These are phyloP conservation scores for Phaffomyces thermotolerans DNA, from an alignment of 805 yeast genomes.

Conservation along the genomic window DNA sequence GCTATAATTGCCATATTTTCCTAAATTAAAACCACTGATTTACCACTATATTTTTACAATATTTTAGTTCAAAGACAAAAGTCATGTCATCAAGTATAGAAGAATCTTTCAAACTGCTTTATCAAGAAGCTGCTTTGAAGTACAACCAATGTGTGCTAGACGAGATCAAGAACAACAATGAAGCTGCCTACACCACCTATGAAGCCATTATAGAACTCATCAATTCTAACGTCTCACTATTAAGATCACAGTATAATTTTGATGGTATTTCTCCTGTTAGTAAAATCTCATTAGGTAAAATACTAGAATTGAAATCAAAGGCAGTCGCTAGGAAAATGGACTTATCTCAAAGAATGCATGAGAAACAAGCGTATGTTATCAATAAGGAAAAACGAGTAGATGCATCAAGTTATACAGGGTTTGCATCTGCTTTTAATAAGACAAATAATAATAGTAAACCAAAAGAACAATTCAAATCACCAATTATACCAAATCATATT, in stretches of 20 bases:
- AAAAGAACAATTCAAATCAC: background rate
- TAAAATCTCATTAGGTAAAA: constrained; percentile 11
- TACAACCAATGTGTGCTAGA: constrained; percentile 7
- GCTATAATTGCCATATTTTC: too few species aligned
- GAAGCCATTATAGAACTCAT: constrained; percentile 9
- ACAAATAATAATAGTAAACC: background rate
- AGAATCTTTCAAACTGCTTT: background rate
- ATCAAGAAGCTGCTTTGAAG: background rate
- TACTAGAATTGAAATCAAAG: constrained; percentile 14
- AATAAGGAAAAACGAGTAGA: constrained; percentile 10
- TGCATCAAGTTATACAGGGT: constrained; percentile 20
- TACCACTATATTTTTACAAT: background rate
- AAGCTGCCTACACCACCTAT: constrained; percentile 12
- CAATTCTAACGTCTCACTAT: constrained; percentile 3
- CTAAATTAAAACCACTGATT: background rate
- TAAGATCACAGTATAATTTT: constrained; percentile 4
- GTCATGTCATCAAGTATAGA: background rate
- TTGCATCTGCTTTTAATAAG: constrained; percentile 18
- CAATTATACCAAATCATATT: background rate
- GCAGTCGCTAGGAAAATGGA: constrained; percentile 11
- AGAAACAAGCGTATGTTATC: constrained; percentile 10
- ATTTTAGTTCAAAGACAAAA: background rate
- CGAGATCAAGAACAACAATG: constrained; percentile 20
- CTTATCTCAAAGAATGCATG: constrained; percentile 9
- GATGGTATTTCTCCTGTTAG: constrained; percentile 8